Evolutionary conservation across 768 basidiomycete genomes (phyloP), one percentile per base, ranked within the genome.

Genomic region (Termitomyces sp.): DNA sequence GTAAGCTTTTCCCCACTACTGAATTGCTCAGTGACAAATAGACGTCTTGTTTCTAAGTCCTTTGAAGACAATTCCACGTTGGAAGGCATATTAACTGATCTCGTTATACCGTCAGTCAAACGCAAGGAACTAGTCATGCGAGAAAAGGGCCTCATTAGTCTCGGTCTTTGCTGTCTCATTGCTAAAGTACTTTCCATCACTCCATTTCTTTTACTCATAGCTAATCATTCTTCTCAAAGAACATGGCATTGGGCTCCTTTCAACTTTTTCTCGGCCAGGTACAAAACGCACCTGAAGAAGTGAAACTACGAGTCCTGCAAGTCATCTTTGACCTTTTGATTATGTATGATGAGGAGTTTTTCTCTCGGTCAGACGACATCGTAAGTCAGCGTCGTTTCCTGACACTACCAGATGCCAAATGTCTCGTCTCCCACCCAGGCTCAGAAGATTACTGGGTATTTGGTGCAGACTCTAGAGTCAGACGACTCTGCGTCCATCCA

Each of bases 21-120:
- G 51, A 48, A 7, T 36, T 61, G 78, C 7, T 68, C 74, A 13
- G 75, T 76, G 85, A 64, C 27, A 6, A 37, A 33, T 4, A 70
- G 11, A 7, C 8, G 5, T 13, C 24, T 53, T 24, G 22, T 24
- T 11, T 9, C n/a, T 6, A 41, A 90, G 74, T 86, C 86, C 8
- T 81, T 95, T 52, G 82, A 92, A 58, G 89, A 70, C 77, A 91
- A 91, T 64, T 85, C 93, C 1, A 92, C 91, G 0, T 71, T 95
- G 18, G 87, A 90, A 68, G 91, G 89, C 60, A 81, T 94, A 49
- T 81, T 95, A 27, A 78, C 81, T 11, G 93, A 98, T 65, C 76
- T 99, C 18, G 93, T 98, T 66, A 84, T 97, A 34, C 96, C 96
- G 2, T 85, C 92, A 5, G 91, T 98, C 46, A 87, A 88, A 67